Evolutionary conservation across 2,329 filamentous ascomycete species (phyloP).

Genomic region (Ramularia collo-cygni): DNA sequence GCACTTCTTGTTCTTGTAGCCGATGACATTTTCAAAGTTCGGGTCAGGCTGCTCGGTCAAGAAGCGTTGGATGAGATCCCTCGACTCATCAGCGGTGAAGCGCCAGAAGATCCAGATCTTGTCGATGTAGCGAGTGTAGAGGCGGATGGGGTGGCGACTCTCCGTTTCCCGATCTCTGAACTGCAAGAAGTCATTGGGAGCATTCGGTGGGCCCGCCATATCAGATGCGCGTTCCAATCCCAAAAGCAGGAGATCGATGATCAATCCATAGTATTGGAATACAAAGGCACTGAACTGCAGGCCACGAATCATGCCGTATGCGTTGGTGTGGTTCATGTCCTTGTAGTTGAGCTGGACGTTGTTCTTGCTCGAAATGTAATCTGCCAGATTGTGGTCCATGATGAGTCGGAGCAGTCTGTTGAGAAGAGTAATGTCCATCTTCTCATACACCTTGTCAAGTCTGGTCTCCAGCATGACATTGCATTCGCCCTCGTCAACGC

Average conservation of each 20-base stretch:
- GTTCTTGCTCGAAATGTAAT: slow-evolving; percentile 99
- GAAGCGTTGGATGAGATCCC: slow-evolving; percentile 94
- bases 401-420: slow-evolving; percentile 89
- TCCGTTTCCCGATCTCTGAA: slow-evolving; percentile 92
- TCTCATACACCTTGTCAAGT: slow-evolving; percentile 98
- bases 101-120: slow-evolving; percentile 97
- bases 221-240: slow-evolving; percentile 95
- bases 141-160: slow-evolving; percentile 83
- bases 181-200: slow-evolving; percentile 94
- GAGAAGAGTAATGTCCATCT: slow-evolving; percentile 92
- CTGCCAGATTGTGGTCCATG: slow-evolving; percentile 98
- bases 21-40: slow-evolving; percentile 98
- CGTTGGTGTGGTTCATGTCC: slow-evolving; percentile 99
- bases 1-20: slow-evolving; percentile 98
- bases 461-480: slow-evolving; percentile 99
- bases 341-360: slow-evolving; percentile 99
- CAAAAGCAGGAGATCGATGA: slow-evolving; percentile 85
- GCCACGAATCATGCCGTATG: slow-evolving; percentile 95
- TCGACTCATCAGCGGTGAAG: slow-evolving; percentile 87
- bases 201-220: slow-evolving; percentile 88
- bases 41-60: slow-evolving; percentile 96
- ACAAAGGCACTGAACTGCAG: slow-evolving; percentile 98
- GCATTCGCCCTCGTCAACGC: slow-evolving; percentile 86
- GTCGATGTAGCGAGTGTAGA: slow-evolving; percentile 98
- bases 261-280: slow-evolving; percentile 96